Evolutionary conservation across 2,329 filamentous ascomycete genomes (phyloP).

Genomic region (Colletotrichum plurivorum): DNA sequence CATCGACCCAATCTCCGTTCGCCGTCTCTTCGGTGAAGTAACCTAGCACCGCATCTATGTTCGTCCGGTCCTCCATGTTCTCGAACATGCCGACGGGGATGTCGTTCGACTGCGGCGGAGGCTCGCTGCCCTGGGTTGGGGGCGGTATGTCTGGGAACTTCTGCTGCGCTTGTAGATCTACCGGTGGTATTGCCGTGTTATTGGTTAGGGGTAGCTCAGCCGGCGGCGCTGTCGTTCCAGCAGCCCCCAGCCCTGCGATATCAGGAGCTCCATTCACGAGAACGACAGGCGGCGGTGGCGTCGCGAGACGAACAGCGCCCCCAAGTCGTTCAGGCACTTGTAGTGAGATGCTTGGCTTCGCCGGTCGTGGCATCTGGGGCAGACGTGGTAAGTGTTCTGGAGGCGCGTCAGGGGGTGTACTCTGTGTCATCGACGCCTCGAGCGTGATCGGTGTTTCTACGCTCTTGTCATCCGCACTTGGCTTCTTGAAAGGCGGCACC

Average conservation of each 20-base stretch:
- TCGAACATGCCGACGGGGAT: conserved; percentile 45
- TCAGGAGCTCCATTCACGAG: conserved; percentile 63
- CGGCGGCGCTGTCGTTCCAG: not conserved
- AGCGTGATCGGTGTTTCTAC: conserved; percentile 47
- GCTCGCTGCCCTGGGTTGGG: not conserved
- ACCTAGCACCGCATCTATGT: conserved; percentile 69
- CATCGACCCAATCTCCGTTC: conserved; percentile 66
- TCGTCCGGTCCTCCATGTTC: conserved; percentile 62
- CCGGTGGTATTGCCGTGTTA: not conserved
- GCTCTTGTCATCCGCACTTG: conserved; percentile 50
- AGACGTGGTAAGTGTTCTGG: conserved; percentile 3
- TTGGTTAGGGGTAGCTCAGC: not conserved
- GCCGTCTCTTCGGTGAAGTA: conserved; percentile 67
- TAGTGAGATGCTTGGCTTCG: conserved; percentile 56
- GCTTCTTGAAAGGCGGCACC: conserved; percentile 64
- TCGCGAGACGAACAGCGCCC: conserved; percentile 74
- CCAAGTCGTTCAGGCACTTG: conserved; percentile 66
- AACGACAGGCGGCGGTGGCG: conserved; percentile 66
- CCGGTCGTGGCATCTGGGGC: conserved; percentile 44
- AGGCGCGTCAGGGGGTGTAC: conserved; percentile 10
- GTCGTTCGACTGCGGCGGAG: conserved; percentile 10
- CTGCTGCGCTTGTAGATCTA: conserved; percentile 13
- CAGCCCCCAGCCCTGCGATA: conserved; percentile 28
- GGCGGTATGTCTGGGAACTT: not conserved
- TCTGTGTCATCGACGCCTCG: conserved; percentile 16